Base-by-base conservation (phyloP, 352 stramenopile species). In the Globisporangium parvum region DNA sequence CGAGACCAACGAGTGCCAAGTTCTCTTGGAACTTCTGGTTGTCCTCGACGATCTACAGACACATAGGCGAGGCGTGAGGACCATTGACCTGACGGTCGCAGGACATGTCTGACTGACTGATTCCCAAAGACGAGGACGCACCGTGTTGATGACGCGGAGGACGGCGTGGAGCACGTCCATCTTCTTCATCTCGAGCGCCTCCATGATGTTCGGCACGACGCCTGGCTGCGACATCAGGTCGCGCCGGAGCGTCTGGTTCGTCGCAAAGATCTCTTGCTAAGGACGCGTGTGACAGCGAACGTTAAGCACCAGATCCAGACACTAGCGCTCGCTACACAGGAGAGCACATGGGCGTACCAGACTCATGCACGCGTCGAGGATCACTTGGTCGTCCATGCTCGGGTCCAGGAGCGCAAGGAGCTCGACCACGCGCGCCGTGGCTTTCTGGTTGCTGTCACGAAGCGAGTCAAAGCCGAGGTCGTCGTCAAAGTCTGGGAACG, bases 11-110 rank as follows among this genome's bases (percentile, higher is more conserved):
- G 2, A 97, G 71, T 15, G 88, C 87, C n/a, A 97, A 64, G 35
- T 96, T 95, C 49, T 96, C 89, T 51, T 97, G 87, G 47, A 96
- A 95, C 23, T 86, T 84, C 53, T 93, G 75, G 58, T 96, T 96
- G 52, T 93, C 83, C 31, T 94, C 79, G 17, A 96, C 79, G 53
- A 97, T 94, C 70, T 95, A 51, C n/a, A 40, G 21, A 45, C 18
- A 28, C 20, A 18, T 23, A 33, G 4, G 33, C 10, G 15, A 28
- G 9, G 28, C 35, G 35, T 20, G 35, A 24, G 21, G n/a, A n/a
- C n/a, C n/a, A n/a, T n/a, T n/a, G n/a, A n/a, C n/a, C n/a, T n/a
- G 21, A 18, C 24, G 17, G 49, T 49, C 35, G 28, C 6, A 33
- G 28, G 35, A 41, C 35, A 41, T 2, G n/a, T n/a, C n/a, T n/a